Conservation (phyloP, 352 stramenopile genomes). For the Globisporangium emineosum region DNA sequence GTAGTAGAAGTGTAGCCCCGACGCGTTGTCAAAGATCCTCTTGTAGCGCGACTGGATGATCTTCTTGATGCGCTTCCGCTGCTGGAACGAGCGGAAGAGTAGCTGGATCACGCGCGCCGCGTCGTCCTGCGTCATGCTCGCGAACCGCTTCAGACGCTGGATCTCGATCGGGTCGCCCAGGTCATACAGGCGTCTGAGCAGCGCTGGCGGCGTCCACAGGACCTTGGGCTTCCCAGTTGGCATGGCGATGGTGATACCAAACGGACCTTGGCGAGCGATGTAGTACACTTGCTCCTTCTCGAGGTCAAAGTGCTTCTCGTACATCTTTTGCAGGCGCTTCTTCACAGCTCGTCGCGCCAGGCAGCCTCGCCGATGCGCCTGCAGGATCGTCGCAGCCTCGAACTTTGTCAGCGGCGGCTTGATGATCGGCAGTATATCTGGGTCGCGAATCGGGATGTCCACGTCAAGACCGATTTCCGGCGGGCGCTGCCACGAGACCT, state of each 20-base stretch:
- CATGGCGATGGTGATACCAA: conserved; percentile 11
- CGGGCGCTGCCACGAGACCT: conserved; percentile 50
- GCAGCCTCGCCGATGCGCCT: conserved; percentile 34
- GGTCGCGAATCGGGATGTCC: conserved; percentile 70
- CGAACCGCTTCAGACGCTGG: conserved; percentile 37
- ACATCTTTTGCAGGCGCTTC: conserved; percentile 29
- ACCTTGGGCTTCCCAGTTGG: conserved; percentile 18
- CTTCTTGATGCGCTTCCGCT: conserved; percentile 32
- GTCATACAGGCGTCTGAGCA: conserved; percentile 55
- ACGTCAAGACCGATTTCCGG: conserved; percentile 33
- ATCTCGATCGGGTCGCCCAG: conserved; percentile 67
- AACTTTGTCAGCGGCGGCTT: conserved; percentile 42
- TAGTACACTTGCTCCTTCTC: conserved; percentile 59
- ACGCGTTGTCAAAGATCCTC: conserved; percentile 51
- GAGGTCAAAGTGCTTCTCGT: conserved; percentile 71
- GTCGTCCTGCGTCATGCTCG: conserved; percentile 46
- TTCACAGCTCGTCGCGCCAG: conserved; percentile 29
- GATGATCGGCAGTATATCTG: conserved; percentile 48
- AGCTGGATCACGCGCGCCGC: conserved; percentile 55
- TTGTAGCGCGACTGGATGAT: conserved; percentile 53
- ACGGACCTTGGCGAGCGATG: conserved; percentile 19
- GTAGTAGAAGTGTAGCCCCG: conserved; percentile 65
- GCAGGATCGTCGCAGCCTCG: conserved; percentile 49
- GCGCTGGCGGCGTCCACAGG: conserved; percentile 27
- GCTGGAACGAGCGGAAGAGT: conserved; percentile 40